Percentiles rank a stretch among this genome's conserved stretches.
These are phyloP conservation scores for Hylodesmum podocarpum DNA, from an alignment of 306 rosid genomes.

Conservation along the genomic window DNA sequence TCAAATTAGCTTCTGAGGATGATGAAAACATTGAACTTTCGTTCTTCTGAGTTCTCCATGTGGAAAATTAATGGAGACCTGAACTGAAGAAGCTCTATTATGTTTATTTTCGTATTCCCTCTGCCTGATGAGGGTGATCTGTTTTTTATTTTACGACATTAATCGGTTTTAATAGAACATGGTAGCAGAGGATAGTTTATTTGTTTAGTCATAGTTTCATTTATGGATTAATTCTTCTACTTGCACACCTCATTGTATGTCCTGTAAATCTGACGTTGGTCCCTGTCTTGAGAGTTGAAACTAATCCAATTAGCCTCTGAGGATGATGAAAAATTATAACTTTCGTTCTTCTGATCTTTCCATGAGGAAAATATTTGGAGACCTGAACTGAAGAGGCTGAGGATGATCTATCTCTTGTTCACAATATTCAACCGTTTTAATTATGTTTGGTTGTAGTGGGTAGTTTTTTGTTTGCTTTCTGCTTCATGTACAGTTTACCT, in stretches of 20 bases:
- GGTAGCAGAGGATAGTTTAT: background rate
- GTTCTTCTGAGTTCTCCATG: slow-evolving; percentile 55
- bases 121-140: background rate
- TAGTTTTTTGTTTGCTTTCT: background rate
- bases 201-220: background rate
- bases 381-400: slow-evolving; percentile 60
- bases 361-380: slow-evolving; percentile 53
- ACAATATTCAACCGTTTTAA: background rate
- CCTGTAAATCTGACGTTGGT: background rate
- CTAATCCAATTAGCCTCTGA: slow-evolving; percentile 28
- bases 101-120: background rate
- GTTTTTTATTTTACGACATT: background rate
- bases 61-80: slow-evolving; percentile 55
- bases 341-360: slow-evolving; percentile 46
- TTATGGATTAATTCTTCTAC: background rate
- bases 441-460: background rate
- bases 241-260: background rate
- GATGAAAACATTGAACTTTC: slow-evolving; percentile 45
- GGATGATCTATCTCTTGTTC: background rate
- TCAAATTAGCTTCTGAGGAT: slow-evolving; percentile 41
- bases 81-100: slow-evolving; percentile 53
- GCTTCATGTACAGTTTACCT: background rate
- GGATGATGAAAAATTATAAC: slow-evolving; percentile 37
- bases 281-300: background rate
- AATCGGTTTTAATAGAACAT: background rate